Evolutionary conservation across 441 rosid genomes (phyloP).

Genomic region (Euphorbia schlechtendalii): DNA sequence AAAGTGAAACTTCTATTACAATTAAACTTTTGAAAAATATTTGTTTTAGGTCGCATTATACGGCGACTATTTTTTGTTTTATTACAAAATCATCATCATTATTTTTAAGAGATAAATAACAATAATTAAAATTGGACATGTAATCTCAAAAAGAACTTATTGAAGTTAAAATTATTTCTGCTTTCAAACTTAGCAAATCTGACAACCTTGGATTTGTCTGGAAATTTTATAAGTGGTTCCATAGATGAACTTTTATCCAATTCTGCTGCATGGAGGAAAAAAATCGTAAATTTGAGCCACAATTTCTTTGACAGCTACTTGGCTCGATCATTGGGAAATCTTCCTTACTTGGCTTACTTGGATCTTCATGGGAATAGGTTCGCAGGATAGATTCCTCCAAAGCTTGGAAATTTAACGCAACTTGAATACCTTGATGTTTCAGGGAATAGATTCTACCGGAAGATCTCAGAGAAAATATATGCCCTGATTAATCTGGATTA

Average conservation of each 20-base stretch:
- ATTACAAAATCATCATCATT: too few species aligned
- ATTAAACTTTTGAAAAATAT: too few species aligned
- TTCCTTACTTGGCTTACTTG: slow-evolving; percentile 58
- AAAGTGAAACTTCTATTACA: too few species aligned
- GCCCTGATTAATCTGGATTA: slow-evolving; percentile 35
- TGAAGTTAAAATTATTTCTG: too few species aligned
- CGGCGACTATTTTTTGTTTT: too few species aligned
- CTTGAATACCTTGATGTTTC: slow-evolving; percentile 68
- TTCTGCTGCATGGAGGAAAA: slow-evolving; percentile 58
- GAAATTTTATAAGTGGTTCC: slow-evolving; percentile 48
- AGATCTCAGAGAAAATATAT: slow-evolving; percentile 58
- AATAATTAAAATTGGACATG: too few species aligned
- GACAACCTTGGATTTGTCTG: slow-evolving; percentile 66
- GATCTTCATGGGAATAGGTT: slow-evolving; percentile 65
- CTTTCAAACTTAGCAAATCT: slow-evolving; percentile 58
- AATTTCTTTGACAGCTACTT: slow-evolving; percentile 46
- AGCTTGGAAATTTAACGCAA: slow-evolving; percentile 62
- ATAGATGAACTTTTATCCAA: slow-evolving; percentile 37
- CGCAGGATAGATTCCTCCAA: slow-evolving; percentile 56
- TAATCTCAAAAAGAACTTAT: too few species aligned
- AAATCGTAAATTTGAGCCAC: slow-evolving; percentile 56
- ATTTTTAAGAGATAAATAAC: too few species aligned
- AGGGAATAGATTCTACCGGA: slow-evolving; percentile 49
- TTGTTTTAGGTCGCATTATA: too few species aligned
- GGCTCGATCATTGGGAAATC: slow-evolving; percentile 58